Evolutionary conservation across 768 basidiomycete species (phyloP).

Genomic region (Suillus clintonianus): DNA sequence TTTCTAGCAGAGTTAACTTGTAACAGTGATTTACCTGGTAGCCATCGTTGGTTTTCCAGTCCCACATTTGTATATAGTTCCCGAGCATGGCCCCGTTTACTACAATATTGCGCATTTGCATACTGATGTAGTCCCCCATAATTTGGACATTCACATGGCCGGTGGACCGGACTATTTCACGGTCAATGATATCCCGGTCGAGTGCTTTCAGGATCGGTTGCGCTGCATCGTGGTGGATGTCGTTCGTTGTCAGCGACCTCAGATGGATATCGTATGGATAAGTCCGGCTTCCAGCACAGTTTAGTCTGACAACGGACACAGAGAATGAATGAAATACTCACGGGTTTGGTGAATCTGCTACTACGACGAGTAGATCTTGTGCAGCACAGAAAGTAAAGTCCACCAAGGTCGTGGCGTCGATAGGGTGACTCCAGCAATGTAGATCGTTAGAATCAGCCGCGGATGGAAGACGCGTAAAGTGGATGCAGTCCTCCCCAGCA

Average conservation of each 20-base stretch:
- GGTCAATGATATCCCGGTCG: background rate
- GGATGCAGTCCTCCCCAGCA: slow-evolving; percentile 48
- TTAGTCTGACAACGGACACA: background rate
- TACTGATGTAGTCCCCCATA: slow-evolving; percentile 46
- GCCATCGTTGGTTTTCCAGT: slow-evolving; percentile 41
- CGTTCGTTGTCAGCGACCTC: slow-evolving; percentile 50
- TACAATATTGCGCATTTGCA: slow-evolving; percentile 35
- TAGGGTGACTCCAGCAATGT: slow-evolving; percentile 42
- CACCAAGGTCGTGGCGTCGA: slow-evolving; percentile 44
- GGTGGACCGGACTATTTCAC: background rate
- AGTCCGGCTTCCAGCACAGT: slow-evolving; percentile 32
- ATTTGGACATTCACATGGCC: slow-evolving; percentile 46
- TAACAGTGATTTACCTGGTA: background rate
- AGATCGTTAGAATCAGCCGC: background rate
- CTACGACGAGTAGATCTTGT: slow-evolving; percentile 55
- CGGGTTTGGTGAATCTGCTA: slow-evolving; percentile 42
- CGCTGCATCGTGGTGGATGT: slow-evolving; percentile 48
- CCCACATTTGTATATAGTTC: slow-evolving; percentile 52
- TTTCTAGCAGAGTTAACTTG: background rate
- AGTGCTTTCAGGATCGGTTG: slow-evolving; percentile 31
- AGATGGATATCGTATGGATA: slow-evolving; percentile 48
- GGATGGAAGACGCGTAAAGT: slow-evolving; percentile 36
- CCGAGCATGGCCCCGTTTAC: slow-evolving; percentile 19
- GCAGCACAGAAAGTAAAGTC: slow-evolving; percentile 62
- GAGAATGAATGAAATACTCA: slow-evolving; percentile 28